Evolutionary conservation across 176 grass and related monocot genomes (phyloP).

Genomic region (Oryza australiensis): DNA sequence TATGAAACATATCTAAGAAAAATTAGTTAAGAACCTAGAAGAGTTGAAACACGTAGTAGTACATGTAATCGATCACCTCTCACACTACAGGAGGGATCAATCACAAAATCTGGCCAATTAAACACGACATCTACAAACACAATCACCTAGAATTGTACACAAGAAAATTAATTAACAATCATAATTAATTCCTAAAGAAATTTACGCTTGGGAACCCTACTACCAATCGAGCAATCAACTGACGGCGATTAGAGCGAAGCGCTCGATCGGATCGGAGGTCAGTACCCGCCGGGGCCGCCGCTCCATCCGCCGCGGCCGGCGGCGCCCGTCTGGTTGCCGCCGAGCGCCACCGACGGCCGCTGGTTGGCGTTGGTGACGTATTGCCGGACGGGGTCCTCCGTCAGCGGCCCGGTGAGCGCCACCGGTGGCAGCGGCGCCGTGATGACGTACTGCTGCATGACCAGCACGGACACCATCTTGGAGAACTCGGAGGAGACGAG

Average conservation of each 20-base stretch:
- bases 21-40: neutral
- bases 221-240: neutral
- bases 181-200: neutral
- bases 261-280: neutral
- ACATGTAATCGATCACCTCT: neutral
- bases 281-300: slow-evolving; percentile 20
- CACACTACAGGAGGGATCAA: neutral
- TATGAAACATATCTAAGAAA: neutral
- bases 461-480: slow-evolving; percentile 54
- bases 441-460: slow-evolving; percentile 62
- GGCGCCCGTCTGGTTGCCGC: slow-evolving; percentile 10
- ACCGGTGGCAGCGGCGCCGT: neutral
- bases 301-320: slow-evolving; percentile 23
- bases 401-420: neutral
- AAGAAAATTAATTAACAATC: neutral
- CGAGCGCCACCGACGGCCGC: slow-evolving; percentile 11
- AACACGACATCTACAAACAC: neutral
- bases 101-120: neutral
- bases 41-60: neutral
- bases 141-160: slow-evolving; percentile 24
- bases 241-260: neutral
- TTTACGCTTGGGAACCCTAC: neutral
- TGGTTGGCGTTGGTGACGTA: slow-evolving; percentile 51
- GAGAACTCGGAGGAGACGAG: slow-evolving; percentile 48
- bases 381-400: slow-evolving; percentile 43